These are phyloP conservation scores for Starmerella riodocensis DNA, from an alignment of 805 yeast genomes.

Conservation along the genomic window DNA sequence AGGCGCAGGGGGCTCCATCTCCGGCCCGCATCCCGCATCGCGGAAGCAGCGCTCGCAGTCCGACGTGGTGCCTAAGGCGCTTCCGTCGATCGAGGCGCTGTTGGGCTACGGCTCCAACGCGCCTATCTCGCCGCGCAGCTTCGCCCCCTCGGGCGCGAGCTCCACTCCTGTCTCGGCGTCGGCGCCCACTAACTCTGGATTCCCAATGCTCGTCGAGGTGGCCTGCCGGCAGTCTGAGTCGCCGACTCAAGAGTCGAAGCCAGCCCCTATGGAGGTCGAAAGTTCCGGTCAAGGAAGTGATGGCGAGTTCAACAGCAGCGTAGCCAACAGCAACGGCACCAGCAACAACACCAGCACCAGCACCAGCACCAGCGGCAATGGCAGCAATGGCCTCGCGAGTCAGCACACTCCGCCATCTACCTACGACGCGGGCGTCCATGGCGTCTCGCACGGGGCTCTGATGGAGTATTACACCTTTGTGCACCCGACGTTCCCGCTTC, in stretches of 20 bases:
- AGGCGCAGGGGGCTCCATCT: background rate
- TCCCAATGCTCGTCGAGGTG: constrained; percentile 16
- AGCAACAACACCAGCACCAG: too few species aligned
- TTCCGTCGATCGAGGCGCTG: constrained; percentile 9
- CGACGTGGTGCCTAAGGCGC: constrained; percentile 1
- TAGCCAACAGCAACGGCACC: too few species aligned
- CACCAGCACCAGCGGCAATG: background rate
- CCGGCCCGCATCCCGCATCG: background rate
- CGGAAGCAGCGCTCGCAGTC: constrained; percentile 6
- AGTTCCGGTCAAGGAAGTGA: too few species aligned
- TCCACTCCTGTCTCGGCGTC: background rate
- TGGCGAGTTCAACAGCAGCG: too few species aligned
- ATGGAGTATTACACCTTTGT: constrained; percentile 28
- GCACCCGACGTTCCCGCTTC: constrained; percentile 30
- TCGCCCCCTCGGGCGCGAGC: background rate
- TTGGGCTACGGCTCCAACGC: background rate
- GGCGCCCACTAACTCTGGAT: background rate
- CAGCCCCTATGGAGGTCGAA: too few species aligned
- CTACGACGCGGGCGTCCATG: constrained; percentile 7
- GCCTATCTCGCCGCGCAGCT: background rate
- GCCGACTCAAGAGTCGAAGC: background rate
- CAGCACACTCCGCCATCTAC: constrained; percentile 11
- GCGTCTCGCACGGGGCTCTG: constrained; percentile 18
- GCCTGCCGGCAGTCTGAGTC: constrained; percentile 12
- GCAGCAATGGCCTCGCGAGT: background rate